Percentiles rank a stretch among this genome's conserved stretches.
These are phyloP conservation scores for Umbelopsis isabellina DNA, from an alignment of 192 early-diverging fungal genomes.

Conservation along the genomic window DNA sequence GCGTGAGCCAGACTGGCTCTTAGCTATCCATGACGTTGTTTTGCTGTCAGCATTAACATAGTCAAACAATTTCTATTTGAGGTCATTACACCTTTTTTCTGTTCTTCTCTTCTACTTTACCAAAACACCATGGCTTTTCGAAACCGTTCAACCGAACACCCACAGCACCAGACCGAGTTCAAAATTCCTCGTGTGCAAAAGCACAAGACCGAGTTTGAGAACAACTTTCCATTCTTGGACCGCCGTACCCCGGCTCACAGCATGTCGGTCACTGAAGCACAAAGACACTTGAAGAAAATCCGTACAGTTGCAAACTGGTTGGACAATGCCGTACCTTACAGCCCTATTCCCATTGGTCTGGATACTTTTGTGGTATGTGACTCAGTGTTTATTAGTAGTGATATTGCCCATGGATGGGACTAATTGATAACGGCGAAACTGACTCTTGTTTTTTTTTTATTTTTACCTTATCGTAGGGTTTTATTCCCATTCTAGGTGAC, in stretches of 20 bases:
- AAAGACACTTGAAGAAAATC: slow-evolving; percentile 20
- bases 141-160: neutral
- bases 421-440: too few relatives aligned
- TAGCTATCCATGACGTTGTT: too few relatives aligned
- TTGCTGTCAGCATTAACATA: too few relatives aligned
- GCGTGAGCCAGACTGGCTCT: too few relatives aligned
- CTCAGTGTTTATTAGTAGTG: neutral
- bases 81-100: too few relatives aligned
- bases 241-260: slow-evolving; percentile 1
- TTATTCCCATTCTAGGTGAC: slow-evolving; percentile 34
- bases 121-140: neutral
- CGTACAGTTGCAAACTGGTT: slow-evolving; percentile 21
- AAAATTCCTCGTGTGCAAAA: slow-evolving; percentile 15
- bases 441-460: too few relatives aligned
- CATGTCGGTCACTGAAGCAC: slow-evolving; percentile 4
- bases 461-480: slow-evolving; percentile 5
- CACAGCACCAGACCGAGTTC: neutral
- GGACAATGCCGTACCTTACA: slow-evolving; percentile 31
- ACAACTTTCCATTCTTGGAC: slow-evolving; percentile 16
- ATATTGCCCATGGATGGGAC: neutral
- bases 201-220: slow-evolving; percentile 17
- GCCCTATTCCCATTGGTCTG: slow-evolving; percentile 31
- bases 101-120: neutral
- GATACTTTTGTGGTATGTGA: slow-evolving; percentile 29
- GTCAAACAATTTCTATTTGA: too few relatives aligned